Evolutionary conservation across 768 basidiomycete genomes (phyloP).

Genomic region (Calocybe cyanea): DNA sequence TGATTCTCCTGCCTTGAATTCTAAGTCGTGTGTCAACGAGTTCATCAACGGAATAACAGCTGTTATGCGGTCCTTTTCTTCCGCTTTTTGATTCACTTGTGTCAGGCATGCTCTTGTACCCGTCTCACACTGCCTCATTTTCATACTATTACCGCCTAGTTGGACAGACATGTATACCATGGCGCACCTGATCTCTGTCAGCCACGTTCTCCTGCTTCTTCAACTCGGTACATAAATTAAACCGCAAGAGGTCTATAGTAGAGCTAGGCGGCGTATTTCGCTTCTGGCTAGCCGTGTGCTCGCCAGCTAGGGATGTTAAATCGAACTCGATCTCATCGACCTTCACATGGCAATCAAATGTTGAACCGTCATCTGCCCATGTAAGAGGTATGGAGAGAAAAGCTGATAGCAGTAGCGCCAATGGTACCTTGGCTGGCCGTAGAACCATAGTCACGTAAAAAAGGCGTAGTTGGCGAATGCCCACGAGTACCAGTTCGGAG

Average conservation of each 20-base stretch:
- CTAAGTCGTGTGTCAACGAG: constrained; percentile 28
- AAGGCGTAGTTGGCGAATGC: too few relatives aligned
- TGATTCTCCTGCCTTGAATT: constrained; percentile 29
- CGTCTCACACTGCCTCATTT: constrained; percentile 48
- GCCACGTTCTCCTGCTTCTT: constrained; percentile 38
- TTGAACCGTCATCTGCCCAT: constrained; percentile 33
- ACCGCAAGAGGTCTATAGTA: constrained; percentile 54
- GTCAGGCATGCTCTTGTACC: constrained; percentile 76
- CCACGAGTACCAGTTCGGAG: too few relatives aligned
- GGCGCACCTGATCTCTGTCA: constrained; percentile 65
- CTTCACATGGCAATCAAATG: constrained; percentile 53
- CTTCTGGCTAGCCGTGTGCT: constrained; percentile 45
- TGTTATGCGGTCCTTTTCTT: constrained; percentile 54
- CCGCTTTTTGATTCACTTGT: constrained; percentile 56
- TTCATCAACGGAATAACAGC: constrained; percentile 75
- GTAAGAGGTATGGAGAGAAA: constrained; percentile 15
- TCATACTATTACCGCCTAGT: not conserved
- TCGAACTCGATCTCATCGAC: constrained; percentile 51
- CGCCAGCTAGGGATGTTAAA: constrained; percentile 50
- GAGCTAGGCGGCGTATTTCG: constrained; percentile 62
- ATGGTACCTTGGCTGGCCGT: constrained; percentile 12
- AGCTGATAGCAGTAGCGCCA: constrained; percentile 9
- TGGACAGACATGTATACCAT: constrained; percentile 8
- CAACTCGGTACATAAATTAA: constrained; percentile 68
- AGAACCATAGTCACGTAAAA: constrained; percentile 18